Evolutionary conservation across 129 eudicot species (phyloP), one percentile per base, ranked within the genome.

Genomic region (Apium graveolens): DNA sequence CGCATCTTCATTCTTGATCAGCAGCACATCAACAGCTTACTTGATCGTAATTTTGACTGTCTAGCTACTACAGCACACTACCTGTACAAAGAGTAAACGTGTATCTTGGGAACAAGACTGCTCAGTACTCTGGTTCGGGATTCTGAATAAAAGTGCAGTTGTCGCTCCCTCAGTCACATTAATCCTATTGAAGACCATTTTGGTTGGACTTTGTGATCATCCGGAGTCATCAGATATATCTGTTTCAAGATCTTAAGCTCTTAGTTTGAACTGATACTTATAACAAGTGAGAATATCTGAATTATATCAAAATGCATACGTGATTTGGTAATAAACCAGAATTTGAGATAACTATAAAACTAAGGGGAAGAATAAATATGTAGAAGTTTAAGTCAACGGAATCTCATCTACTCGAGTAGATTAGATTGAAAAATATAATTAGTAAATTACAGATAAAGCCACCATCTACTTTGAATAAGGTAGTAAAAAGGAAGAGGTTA

Each of bases 1-100:
- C 3, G 17, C 72, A 29, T 66, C 39, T 66, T 66, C 70, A 65
- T 65, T 31, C 70, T 31, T 65, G 70, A 31, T 26, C 37, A 14
- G 38, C 37, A 14, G 38, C 8, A 31, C 37, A 31, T 66, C 39
- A 66, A 5, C 72, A 66, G 72, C 72, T 66, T 24, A 66, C 41
- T 31, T 32, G 72, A 13, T 31, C 72, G 31, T 29, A 66, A 14
- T 14, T 27, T 62, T 27, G 24, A 31, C 71, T 4, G 39, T 16
- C 24, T 14, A 12, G 39, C 68, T 60, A 60, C 68, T n/a, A 26
- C 31, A 57, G n/a, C n/a, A 57, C 8, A 29, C 38, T 65, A 31
- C 71, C 39, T 65, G 39, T 65, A 65, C 71, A 65, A 63, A 65
- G 71, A 65, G 71, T 14, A 65, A 24, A 65, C 71, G 27, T 27